phyloP scores from a whole-genome alignment of 1,139 yeast genomes.

The Geotrichum fermentans region DNA sequence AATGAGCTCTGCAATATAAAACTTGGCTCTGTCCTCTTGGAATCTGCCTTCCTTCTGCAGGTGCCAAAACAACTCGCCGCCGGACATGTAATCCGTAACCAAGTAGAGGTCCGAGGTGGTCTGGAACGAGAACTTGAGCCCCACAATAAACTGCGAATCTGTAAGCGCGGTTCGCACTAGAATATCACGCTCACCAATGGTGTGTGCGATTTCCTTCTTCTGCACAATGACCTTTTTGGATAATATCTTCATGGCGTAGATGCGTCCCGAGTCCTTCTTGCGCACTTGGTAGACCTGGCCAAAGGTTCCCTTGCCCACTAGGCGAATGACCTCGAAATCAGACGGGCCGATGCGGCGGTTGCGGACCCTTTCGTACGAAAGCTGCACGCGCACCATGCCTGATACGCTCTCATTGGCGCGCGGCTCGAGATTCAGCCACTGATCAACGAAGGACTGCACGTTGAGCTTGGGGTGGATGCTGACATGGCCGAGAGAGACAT shows the following conservation, averaged over 20 bases:
- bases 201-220: constrained; percentile 95
- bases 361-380: constrained; percentile 66
- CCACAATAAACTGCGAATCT: constrained; percentile 87
- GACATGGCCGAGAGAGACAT: constrained; percentile 80
- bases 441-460: constrained; percentile 43
- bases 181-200: constrained; percentile 93
- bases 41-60: constrained; percentile 93
- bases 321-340: constrained; percentile 84
- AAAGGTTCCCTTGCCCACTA: constrained; percentile 93
- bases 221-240: constrained; percentile 91
- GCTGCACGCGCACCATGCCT: constrained; percentile 70
- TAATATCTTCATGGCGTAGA: constrained; percentile 95
- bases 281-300: constrained; percentile 96
- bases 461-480: constrained; percentile 63
- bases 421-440: constrained; percentile 72
- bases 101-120: constrained; percentile 86
- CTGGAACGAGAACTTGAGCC: constrained; percentile 91
- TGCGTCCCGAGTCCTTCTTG: constrained; percentile 79
- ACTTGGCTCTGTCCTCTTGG: constrained; percentile 86
- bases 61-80: constrained; percentile 98
- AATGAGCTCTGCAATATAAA: constrained; percentile 92
- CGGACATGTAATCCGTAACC: constrained; percentile 96
- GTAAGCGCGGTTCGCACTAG: constrained; percentile 80
- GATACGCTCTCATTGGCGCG: constrained; percentile 73
- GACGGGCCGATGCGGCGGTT: constrained; percentile 77